Base-by-base conservation (phyloP, 2,329 filamentous ascomycete species). In the Myriosclerotinia scirpicola region DNA sequence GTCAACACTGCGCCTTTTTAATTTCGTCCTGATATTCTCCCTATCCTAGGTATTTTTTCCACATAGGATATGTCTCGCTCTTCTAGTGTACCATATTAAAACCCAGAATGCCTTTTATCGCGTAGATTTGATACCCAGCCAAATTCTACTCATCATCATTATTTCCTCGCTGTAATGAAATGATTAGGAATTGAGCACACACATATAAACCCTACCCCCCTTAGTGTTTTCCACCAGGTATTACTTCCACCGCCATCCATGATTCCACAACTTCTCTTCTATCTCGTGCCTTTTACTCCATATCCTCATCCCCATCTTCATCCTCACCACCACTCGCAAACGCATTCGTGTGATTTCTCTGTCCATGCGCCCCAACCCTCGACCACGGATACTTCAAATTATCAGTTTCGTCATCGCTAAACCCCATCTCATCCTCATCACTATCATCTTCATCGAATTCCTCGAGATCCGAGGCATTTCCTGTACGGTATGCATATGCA, bases 401-500 rank as follows among this genome's bases (percentile, higher is more conserved):
- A 20, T 73, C 72, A 12, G 64, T 65, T 44, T 74, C 73, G 61
- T 73, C 73, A 52, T 75, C 74, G 50, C 70, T 74, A 22, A 72
- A 72, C 1, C 67, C 69, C 30, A 67, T 71, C 40, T 71, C 71
- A 63, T 74, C 67, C 12, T 73, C 69, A 56, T 73, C 71, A 64
- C 67, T 68, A 56, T 66, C 66, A 38, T 69, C 68, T 50, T 69
- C 69, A 52, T 72, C 73, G 42, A 70, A 75, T 50, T 76, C 75
- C 46, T 76, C 74, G 0, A 73, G 65, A 68, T 77, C 75, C 15
- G 73, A 75, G 9, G 73, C 69, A 61, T 74, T 74, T 15, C 68
- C 67, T 20, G 79, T 84, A 54, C 82, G 80, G 73, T 83, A 87
- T 44, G 79, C 77, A 74, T 88, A 88, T 1, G 85, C 76, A 65